Conservation (phyloP, 2,329 filamentous ascomycete genomes). For the Chrysosporium queenslandicum region DNA sequence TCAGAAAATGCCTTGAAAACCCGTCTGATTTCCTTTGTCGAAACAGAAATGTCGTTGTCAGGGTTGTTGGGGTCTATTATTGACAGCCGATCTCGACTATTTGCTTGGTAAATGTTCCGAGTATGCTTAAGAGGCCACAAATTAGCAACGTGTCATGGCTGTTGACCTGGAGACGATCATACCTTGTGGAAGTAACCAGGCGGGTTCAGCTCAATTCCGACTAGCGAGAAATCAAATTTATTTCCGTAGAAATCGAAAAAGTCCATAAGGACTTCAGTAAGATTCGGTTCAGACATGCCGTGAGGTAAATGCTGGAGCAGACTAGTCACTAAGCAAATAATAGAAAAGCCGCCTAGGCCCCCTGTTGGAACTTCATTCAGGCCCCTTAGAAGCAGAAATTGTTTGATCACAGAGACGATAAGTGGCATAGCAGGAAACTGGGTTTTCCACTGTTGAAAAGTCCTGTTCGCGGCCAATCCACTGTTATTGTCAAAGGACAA, state of each 20-base stretch:
- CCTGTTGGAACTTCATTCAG: constrained; percentile 87
- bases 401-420: constrained; percentile 80
- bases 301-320: constrained; percentile 72
- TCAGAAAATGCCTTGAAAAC: constrained; percentile 62
- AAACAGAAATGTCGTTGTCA: constrained; percentile 81
- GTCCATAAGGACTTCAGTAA: constrained; percentile 72
- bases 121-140: neutral
- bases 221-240: constrained; percentile 57
- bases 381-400: constrained; percentile 78
- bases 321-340: constrained; percentile 87
- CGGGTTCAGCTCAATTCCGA: constrained; percentile 66
- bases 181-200: constrained; percentile 72
- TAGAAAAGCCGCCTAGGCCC: constrained; percentile 85
- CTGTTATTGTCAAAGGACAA: constrained; percentile 89
- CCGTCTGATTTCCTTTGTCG: constrained; percentile 58
- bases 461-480: constrained; percentile 68
- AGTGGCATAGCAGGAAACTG: constrained; percentile 77
- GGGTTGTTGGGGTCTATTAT: constrained; percentile 87
- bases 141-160: constrained; percentile 25
- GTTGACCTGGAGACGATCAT: constrained; percentile 21
- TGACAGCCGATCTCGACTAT: constrained; percentile 58
- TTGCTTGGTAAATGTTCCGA: constrained; percentile 40
- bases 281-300: constrained; percentile 55
- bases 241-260: constrained; percentile 88
- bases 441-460: constrained; percentile 68